Base-by-base conservation (phyloP, 768 basidiomycete species). In the Hygrophorus pudorinus region DNA sequence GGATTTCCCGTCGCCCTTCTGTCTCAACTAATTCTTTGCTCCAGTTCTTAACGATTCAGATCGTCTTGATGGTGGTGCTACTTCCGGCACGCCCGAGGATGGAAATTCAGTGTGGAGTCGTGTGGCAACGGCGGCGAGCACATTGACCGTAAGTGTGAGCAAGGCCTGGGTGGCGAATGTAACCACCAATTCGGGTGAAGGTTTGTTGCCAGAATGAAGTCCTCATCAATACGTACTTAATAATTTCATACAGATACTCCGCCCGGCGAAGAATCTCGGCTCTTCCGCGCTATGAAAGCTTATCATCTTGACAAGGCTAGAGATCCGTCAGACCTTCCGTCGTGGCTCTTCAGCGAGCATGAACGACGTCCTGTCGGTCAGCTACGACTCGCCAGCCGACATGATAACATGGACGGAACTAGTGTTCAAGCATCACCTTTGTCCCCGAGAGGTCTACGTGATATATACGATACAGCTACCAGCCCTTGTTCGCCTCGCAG, bases 301-400 rank as follows among this genome's bases (percentile, higher is more conserved):
- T 83, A 82, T 55, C 75, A 83, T 51, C 67, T 80, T 38, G 70
- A 69, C 20, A 78, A 79, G 56, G 79, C 79, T 16, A 67, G 67
- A 18, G 63, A 68, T 30, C 73, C 71, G 8, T 53, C 68, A 21
- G 79, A 82, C 53, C 68, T 84, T 14, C 80, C 82, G 8, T 61
- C 66, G 6, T 83, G 81, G 81, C 66, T 85, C 13, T 82, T 83
- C 46, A 70, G 70, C 35, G 75, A 72, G 44, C 65, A 61, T 33
- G 79, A 82, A 52, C 70, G 76, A 34, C 65, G 66, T 7, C 50
- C 45, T 42, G 37, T 53, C 46, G 34, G 35, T 45, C 42, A 46
- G 48, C 38, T 42, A 40, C 55, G 56, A 24, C 48, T 46, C 34
- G 36, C 42, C 17, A 41, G 45, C 36, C 47, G 45, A 14, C 47